Base-by-base conservation (phyloP, 148 eudicot species). In the Salicornia ramosissima region DNA sequence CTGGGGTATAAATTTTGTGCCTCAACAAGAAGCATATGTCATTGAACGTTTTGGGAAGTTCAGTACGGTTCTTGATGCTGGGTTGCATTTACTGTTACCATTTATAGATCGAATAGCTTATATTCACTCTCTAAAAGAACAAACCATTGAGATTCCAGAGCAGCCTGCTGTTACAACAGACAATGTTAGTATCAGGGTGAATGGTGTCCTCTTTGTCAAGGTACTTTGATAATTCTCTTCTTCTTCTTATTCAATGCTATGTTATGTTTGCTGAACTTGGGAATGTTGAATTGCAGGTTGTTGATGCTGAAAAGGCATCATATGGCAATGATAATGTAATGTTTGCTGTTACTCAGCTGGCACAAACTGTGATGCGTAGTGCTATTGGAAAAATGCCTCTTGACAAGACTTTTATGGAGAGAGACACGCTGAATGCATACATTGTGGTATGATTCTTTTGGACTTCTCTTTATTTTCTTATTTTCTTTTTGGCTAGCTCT, bases 311-410 rank as follows among this genome's bases (percentile, higher is more conserved):
- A 24, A 79, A 80, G 71, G 97, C 96, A 21, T 90, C 98, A 0
- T 94, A 94, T 81, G 97, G 98, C 24, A 96, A 90, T 67, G 96
- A 89, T 69, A 88, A 88, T 80, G 97, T 87, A 10, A 66, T 90
- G 65, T 86, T 74, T 82, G 97, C 97, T 2, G 89, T 94, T 19
- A 89, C 86, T 70, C 96, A 88, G 65, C 84, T 94, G 67, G 98
- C 98, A 0, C 98, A 94, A 79, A 88, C 97, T 34, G 88, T 93
- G 18, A 94, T 90, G 98, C 92, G 96, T 49, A 91, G 97, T 81
- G 97, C 91, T 71, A 85, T 94, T 45, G 97, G 97, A 36, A 91
- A 88, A 78, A 85, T 88, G 78, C 87, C 96, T 15, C 86, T 94
- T 58, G 99, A 94, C 78, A 94, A 86, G 81, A 94, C 93, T 18